Evolutionary conservation across 78 protist species (phyloP).

Genomic region (Guillardia theta): DNA sequence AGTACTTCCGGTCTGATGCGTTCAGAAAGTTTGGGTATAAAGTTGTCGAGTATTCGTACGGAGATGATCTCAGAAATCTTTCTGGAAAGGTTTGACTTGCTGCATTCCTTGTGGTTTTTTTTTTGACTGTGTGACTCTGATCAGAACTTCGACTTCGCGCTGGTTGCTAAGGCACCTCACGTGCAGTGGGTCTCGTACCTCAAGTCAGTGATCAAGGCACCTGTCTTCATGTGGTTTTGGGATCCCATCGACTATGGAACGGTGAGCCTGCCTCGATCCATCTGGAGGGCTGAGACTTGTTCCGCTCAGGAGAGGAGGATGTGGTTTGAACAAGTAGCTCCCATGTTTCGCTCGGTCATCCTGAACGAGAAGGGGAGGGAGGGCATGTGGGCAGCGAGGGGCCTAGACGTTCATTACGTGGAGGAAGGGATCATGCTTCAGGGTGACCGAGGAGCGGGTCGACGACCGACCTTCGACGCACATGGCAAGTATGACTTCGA

Average conservation of each 20-base stretch:
- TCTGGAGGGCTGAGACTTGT: too few relatives aligned
- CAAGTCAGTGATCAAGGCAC: too few relatives aligned
- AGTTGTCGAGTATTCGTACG: too few relatives aligned
- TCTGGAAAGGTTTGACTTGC: too few relatives aligned
- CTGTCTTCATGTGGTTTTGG: not conserved
- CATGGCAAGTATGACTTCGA: too few relatives aligned
- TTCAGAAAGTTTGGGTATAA: too few relatives aligned
- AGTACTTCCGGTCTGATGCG: not conserved
- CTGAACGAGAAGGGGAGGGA: not conserved
- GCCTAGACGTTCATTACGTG: not conserved
- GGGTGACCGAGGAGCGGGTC: not conserved
- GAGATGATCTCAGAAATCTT: too few relatives aligned
- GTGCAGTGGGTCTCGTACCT: not conserved
- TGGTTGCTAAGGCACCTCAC: not conserved
- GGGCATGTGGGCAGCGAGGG: not conserved
- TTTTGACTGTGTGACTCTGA: too few relatives aligned
- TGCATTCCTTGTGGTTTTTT: too few relatives aligned
- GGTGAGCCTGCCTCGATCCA: too few relatives aligned
- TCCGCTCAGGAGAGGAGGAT: not conserved
- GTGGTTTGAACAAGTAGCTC: not conserved
- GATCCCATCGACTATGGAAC: not conserved
- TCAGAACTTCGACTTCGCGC: not conserved
- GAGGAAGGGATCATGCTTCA: not conserved
- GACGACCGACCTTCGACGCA: not conserved
- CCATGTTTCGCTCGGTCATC: not conserved